These are phyloP conservation scores for Astrephomene gubernaculifera DNA, from an alignment of 139 green algal genomes.

Conservation along the genomic window DNA sequence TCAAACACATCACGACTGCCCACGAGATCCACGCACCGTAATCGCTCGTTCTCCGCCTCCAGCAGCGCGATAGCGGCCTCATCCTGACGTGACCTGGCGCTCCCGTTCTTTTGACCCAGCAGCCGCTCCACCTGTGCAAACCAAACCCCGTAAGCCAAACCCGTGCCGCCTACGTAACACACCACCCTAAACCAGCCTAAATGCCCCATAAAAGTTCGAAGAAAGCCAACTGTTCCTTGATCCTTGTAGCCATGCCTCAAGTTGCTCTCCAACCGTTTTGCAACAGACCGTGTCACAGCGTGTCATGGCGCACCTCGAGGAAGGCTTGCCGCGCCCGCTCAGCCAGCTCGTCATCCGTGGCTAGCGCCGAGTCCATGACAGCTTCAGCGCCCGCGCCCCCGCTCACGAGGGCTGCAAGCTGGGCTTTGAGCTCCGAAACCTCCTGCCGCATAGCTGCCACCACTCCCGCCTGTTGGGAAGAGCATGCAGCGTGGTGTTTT, in stretches of 20 bases:
- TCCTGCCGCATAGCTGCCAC: slow-evolving; percentile 42
- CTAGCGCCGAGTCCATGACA: background rate
- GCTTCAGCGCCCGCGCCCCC: background rate
- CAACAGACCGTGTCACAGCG: no score
- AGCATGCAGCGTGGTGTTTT: background rate
- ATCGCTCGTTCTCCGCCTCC: slow-evolving; percentile 52
- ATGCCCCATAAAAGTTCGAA: no score
- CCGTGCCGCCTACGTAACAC: no score
- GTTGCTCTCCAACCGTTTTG: no score
- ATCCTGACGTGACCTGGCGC: background rate
- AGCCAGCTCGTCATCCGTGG: slow-evolving; percentile 28
- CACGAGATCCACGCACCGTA: slow-evolving; percentile 24
- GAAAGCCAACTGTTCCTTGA: no score
- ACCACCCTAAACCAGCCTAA: no score
- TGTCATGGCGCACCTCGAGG: slow-evolving; percentile 33
- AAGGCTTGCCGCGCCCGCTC: slow-evolving; percentile 39
- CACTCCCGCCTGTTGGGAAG: slow-evolving; percentile 24
- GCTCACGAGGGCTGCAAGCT: slow-evolving; percentile 6
- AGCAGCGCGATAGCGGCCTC: slow-evolving; percentile 15
- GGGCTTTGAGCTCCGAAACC: slow-evolving; percentile 35
- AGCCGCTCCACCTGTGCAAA: slow-evolving; percentile 35
- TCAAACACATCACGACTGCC: no score
- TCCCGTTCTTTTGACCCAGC: background rate
- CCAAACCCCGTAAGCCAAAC: no score
- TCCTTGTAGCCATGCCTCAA: no score